Percentiles rank a stretch among this genome's conserved stretches.
These are phyloP conservation scores for Pestalotiopsis sp. DNA, from an alignment of 2,329 filamentous ascomycete genomes.

Conservation along the genomic window DNA sequence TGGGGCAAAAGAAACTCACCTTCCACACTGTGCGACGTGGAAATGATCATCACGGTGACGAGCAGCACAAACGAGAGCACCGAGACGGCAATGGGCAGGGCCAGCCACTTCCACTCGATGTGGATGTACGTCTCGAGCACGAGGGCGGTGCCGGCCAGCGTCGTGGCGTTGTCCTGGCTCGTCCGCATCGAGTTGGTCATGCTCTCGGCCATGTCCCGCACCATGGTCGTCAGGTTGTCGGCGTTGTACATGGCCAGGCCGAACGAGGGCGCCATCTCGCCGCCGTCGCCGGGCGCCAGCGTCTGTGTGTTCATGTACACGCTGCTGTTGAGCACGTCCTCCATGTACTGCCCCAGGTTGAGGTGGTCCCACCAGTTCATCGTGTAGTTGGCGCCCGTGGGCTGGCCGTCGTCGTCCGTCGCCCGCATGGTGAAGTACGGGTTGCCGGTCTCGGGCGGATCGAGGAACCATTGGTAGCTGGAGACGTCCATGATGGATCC, in stretches of 20 bases:
- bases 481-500: slow-evolving; percentile 6
- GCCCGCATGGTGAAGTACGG: slow-evolving; percentile 2
- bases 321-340: slow-evolving; percentile 6
- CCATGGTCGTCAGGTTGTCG: background rate
- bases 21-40: background rate
- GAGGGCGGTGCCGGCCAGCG: background rate
- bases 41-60: background rate
- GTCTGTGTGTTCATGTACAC: background rate
- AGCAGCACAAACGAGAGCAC: slow-evolving; percentile 9
- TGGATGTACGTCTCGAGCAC: slow-evolving; percentile 10
- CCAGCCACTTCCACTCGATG: slow-evolving; percentile 15
- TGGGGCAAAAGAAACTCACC: background rate
- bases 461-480: background rate
- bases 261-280: slow-evolving; percentile 6
- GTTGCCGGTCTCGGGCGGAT: background rate
- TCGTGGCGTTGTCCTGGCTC: slow-evolving; percentile 10
- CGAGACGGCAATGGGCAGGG: slow-evolving; percentile 11
- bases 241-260: slow-evolving; percentile 8
- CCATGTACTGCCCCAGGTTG: slow-evolving; percentile 4
- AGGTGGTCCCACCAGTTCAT: slow-evolving; percentile 9
- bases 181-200: slow-evolving; percentile 15
- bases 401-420: background rate
- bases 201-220: slow-evolving; percentile 9
- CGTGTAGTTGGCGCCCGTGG: background rate
- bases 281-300: slow-evolving; percentile 3